Evolutionary conservation across 2,329 filamentous ascomycete species (phyloP).

Genomic region (Fusarium sp.): DNA sequence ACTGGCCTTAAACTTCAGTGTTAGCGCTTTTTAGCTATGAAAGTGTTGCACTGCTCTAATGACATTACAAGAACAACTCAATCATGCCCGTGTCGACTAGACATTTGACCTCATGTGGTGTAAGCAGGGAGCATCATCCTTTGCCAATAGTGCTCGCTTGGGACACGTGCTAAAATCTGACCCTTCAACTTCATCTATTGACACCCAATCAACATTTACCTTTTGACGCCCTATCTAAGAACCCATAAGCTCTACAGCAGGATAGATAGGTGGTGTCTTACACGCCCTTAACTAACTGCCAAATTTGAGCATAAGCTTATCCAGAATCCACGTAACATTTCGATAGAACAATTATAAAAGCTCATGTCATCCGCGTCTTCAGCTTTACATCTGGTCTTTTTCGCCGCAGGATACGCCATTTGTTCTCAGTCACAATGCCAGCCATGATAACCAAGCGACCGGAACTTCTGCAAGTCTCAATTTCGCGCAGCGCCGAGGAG

Average conservation of each 20-base stretch:
- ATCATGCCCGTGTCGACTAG: accelerated
- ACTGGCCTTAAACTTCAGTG: too few species aligned
- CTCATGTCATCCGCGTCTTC: too few species aligned
- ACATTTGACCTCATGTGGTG: background rate
- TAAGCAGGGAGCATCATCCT: background rate
- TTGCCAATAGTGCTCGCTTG: background rate
- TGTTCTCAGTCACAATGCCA: background rate
- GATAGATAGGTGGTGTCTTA: background rate
- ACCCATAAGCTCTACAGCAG: too few species aligned
- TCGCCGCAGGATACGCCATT: accelerated
- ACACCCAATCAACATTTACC: too few species aligned
- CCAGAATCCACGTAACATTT: background rate
- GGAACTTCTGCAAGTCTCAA: conserved; percentile 29
- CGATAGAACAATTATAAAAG: background rate
- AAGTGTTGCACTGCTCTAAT: too few species aligned
- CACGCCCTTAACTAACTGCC: background rate
- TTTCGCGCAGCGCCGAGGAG: conserved; percentile 31
- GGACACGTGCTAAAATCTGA: background rate
- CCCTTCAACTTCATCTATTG: background rate
- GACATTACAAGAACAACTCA: too few species aligned
- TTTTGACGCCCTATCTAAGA: too few species aligned
- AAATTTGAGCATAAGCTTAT: background rate
- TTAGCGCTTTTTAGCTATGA: too few species aligned
- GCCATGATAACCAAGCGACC: conserved; percentile 9
- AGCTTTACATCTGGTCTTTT: accelerated